phyloP scores from a whole-genome alignment of 2,329 filamentous ascomycete genomes.

The Pezicula rhizophila region DNA sequence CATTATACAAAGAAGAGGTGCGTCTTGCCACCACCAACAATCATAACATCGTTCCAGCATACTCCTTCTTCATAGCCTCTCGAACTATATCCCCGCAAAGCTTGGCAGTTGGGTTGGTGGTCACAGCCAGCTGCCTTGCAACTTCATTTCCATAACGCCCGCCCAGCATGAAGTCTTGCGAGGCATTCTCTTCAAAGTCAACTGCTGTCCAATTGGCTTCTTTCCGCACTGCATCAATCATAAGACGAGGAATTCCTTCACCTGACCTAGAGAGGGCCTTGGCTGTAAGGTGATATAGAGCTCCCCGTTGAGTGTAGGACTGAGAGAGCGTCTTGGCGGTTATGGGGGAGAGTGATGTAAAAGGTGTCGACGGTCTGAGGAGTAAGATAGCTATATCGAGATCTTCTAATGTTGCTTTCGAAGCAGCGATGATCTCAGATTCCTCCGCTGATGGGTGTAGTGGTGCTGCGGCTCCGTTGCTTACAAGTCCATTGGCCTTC shows the following conservation, averaged over 20 bases:
- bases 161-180: slow-evolving; percentile 56
- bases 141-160: slow-evolving; percentile 61
- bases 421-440: slow-evolving; percentile 34
- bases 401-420: slow-evolving; percentile 41
- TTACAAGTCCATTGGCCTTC: slow-evolving; percentile 5
- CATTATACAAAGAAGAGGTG: no score
- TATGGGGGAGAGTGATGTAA: slow-evolving; percentile 53
- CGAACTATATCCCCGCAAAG: slow-evolving; percentile 64
- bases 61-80: slow-evolving; percentile 65
- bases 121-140: slow-evolving; percentile 57
- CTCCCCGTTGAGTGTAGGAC: slow-evolving; percentile 66
- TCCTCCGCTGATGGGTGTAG: slow-evolving; percentile 34
- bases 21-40: no score
- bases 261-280: slow-evolving; percentile 25
- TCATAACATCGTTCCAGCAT: slow-evolving; percentile 29
- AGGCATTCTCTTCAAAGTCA: slow-evolving; percentile 57
- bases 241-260: slow-evolving; percentile 29
- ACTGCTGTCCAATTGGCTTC: slow-evolving; percentile 46
- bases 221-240: slow-evolving; percentile 32
- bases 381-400: slow-evolving; percentile 53
- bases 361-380: slow-evolving; percentile 46
- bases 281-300: slow-evolving; percentile 54
- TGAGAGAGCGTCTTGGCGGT: slow-evolving; percentile 61
- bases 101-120: slow-evolving; percentile 63
- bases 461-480: background rate